Evolutionary conservation across 73 alveolate genomes (phyloP).

Genomic region (Durusdinium trenchii): DNA sequence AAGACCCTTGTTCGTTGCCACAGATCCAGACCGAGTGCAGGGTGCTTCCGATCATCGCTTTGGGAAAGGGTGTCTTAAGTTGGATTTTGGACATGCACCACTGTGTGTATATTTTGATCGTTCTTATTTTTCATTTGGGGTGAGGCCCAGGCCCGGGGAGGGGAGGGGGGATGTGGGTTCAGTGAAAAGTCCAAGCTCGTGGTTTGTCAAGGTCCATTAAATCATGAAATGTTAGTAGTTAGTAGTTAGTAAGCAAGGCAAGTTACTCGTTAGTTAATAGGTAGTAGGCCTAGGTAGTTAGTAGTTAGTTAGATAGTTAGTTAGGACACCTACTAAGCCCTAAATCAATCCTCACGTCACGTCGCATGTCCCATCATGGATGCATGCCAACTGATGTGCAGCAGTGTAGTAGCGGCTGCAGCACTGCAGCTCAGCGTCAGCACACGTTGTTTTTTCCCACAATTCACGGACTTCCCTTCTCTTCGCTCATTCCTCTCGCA

Average conservation of each 20-base stretch:
- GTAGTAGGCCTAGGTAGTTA: no score
- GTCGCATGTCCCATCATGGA: neutral
- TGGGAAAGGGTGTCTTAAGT: neutral
- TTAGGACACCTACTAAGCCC: no score
- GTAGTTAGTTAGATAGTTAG: neutral
- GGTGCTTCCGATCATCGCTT: neutral
- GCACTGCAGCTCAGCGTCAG: neutral
- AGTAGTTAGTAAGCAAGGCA: neutral
- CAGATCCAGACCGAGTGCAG: neutral
- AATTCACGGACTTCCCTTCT: neutral
- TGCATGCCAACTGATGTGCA: neutral
- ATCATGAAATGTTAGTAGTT: neutral
- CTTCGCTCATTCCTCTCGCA: neutral
- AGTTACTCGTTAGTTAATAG: no score
- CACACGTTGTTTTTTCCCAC: no score
- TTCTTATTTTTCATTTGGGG: no score
- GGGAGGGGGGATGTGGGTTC: neutral
- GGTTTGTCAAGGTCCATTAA: neutral
- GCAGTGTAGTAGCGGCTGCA: neutral
- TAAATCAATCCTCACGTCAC: neutral
- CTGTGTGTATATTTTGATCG: no score
- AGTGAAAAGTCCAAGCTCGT: no score
- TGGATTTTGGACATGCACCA: neutral
- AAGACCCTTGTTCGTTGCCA: neutral
- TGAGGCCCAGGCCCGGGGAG: neutral